Percentiles rank a stretch among this genome's conserved stretches.
Evolutionary conservation across 495 filamentous ascomycete species (phyloP).

Genomic region (Trichoderma erinaceum): DNA sequence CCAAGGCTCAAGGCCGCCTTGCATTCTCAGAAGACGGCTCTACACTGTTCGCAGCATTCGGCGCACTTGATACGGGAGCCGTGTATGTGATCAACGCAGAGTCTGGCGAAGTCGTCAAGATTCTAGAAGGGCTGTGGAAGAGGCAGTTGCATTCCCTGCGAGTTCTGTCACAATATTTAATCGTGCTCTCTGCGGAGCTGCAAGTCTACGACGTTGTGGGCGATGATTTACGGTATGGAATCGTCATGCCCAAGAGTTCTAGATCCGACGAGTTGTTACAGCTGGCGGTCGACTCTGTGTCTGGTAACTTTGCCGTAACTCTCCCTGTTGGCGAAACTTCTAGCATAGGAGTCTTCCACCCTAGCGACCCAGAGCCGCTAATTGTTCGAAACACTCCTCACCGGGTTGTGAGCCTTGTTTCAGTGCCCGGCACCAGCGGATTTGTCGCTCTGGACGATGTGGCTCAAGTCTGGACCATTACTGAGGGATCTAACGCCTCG

Average conservation of each 20-base stretch:
- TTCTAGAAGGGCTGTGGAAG: constrained; percentile 49
- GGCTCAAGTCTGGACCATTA: constrained; percentile 50
- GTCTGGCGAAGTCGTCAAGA: constrained; percentile 48
- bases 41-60: constrained; percentile 58
- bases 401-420: constrained; percentile 49
- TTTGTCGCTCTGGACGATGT: constrained; percentile 56
- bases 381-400: constrained; percentile 41
- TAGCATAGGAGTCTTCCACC: constrained; percentile 52
- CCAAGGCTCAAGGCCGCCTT: constrained; percentile 44
- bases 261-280: constrained; percentile 46
- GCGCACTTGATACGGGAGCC: constrained; percentile 37
- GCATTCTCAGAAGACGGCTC: constrained; percentile 85
- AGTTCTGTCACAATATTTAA: constrained; percentile 53
- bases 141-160: constrained; percentile 50
- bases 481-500: constrained; percentile 42
- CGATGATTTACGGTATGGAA: constrained; percentile 49
- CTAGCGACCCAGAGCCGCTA: constrained; percentile 41
- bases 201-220: constrained; percentile 62
- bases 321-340: constrained; percentile 37
- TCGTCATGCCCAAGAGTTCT: constrained; percentile 29
- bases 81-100: constrained; percentile 56
- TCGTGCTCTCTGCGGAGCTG: constrained; percentile 57
- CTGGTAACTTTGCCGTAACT: constrained; percentile 53
- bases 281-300: constrained; percentile 52
- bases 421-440: constrained; percentile 48